These are phyloP conservation scores for Collybiopsis confluens DNA, from an alignment of 768 basidiomycete genomes.

Conservation along the genomic window DNA sequence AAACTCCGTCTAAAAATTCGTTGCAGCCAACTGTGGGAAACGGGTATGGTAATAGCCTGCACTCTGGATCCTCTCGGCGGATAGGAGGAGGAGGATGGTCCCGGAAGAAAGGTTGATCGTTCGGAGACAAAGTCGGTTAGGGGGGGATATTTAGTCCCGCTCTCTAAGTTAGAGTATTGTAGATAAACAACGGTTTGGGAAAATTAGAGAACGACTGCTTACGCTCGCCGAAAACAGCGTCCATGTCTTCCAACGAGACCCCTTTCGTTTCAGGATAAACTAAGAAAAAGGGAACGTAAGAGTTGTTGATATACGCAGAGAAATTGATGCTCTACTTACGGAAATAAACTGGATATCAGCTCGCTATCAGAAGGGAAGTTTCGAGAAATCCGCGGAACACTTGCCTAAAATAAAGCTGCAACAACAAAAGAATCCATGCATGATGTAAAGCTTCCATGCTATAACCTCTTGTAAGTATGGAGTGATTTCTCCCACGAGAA, in stretches of 20 bases:
- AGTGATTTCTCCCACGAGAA: conserved; percentile 83
- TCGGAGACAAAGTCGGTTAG: background rate
- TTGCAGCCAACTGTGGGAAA: background rate
- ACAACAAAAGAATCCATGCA: conserved; percentile 91
- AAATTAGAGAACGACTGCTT: conserved; percentile 7
- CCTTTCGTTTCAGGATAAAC: conserved; percentile 88
- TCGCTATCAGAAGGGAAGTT: background rate
- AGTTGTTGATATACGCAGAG: background rate
- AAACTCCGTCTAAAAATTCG: background rate
- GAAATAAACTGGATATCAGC: conserved; percentile 59
- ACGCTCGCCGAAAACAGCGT: conserved; percentile 87
- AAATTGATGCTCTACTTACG: conserved; percentile 37
- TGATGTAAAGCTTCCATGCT: conserved; percentile 88
- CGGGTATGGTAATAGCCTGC: background rate
- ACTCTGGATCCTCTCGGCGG: background rate
- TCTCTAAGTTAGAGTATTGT: background rate
- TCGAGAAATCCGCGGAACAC: conserved; percentile 12
- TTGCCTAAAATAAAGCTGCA: conserved; percentile 75
- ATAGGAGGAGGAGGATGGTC: background rate
- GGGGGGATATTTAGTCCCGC: background rate
- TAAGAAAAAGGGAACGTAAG: no score
- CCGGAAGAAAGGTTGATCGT: conserved; percentile 4
- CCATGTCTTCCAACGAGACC: conserved; percentile 87
- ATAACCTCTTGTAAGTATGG: conserved; percentile 85
- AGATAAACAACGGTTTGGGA: background rate